Conservation (phyloP, 1,139 yeast species). For the Yamadazyma sp. region DNA sequence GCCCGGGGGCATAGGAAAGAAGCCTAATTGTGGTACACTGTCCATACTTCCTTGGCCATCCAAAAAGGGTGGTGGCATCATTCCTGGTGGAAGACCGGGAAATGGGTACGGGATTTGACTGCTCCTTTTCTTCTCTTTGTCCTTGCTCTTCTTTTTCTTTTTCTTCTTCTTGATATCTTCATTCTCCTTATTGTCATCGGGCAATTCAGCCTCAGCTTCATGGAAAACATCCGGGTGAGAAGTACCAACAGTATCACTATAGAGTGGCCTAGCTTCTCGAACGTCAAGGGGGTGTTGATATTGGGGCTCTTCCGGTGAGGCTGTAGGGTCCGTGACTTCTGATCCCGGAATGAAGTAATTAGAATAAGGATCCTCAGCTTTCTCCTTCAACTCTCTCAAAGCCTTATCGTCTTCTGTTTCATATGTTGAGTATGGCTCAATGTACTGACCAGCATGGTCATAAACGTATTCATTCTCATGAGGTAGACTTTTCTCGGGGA, state of each 20-base stretch:
- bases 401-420: slow-evolving; percentile 20
- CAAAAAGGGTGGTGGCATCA: slow-evolving; percentile 18
- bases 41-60: slow-evolving; percentile 13
- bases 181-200: slow-evolving; percentile 17
- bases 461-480: background rate
- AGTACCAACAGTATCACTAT: too few species aligned
- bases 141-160: slow-evolving; percentile 18
- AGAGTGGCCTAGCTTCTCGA: background rate
- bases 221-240: too few species aligned
- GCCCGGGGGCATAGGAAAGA: slow-evolving; percentile 19
- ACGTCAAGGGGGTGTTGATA: slow-evolving; percentile 1
- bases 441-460: background rate
- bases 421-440: slow-evolving; percentile 34
- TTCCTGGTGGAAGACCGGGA: slow-evolving; percentile 19
- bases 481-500: background rate
- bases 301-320: background rate
- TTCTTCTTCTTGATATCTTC: slow-evolving; percentile 13
- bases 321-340: slow-evolving; percentile 3
- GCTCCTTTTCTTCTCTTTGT: slow-evolving; percentile 12
- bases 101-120: slow-evolving; percentile 15
- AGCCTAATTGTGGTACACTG: slow-evolving; percentile 17
- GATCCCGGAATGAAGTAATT: slow-evolving; percentile 15
- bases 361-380: slow-evolving; percentile 26
- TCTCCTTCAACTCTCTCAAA: slow-evolving; percentile 17
- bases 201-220: background rate